Percentiles rank a stretch among this genome's conserved stretches.
Evolutionary conservation across 805 yeast genomes (phyloP).

Genomic region (Candida ovalis): DNA sequence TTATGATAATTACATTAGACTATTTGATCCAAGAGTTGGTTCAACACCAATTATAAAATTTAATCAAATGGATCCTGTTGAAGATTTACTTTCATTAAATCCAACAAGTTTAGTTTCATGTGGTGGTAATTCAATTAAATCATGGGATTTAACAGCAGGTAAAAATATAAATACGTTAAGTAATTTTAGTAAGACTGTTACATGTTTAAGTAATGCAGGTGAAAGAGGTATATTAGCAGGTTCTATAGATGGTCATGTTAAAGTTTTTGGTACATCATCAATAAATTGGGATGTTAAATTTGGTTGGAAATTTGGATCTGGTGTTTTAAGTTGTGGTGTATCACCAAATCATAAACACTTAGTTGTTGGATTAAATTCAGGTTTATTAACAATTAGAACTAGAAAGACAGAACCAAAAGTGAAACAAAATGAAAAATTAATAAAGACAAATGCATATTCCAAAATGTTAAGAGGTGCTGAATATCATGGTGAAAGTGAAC

Average conservation of each 20-base stretch:
- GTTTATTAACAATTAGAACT: conserved; percentile 84
- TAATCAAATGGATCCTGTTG: conserved; percentile 79
- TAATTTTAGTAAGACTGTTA: conserved; percentile 92
- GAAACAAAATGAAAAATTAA: conserved; percentile 44
- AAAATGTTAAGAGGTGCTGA: conserved; percentile 89
- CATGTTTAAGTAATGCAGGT: conserved; percentile 71
- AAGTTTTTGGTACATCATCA: conserved; percentile 77
- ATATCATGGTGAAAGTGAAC: conserved; percentile 86
- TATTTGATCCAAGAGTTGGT: conserved; percentile 73
- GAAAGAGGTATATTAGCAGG: conserved; percentile 86
- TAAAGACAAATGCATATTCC: conserved; percentile 60
- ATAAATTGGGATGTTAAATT: conserved; percentile 82
- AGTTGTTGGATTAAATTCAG: conserved; percentile 89
- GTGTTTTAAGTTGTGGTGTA: conserved; percentile 83
- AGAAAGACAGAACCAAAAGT: conserved; percentile 65
- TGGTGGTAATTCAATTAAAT: conserved; percentile 75
- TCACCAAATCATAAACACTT: conserved; percentile 87
- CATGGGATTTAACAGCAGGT: conserved; percentile 90
- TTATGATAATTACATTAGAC: conserved; percentile 81
- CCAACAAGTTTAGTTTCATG: conserved; percentile 77
- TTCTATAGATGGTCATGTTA: conserved; percentile 95
- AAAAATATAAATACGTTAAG: conserved; percentile 64
- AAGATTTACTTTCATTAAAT: conserved; percentile 70
- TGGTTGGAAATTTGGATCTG: conserved; percentile 97
- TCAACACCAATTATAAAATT: conserved; percentile 56